Base-by-base conservation (phyloP, 257 asterid species). In the Penstemon newberryi region DNA sequence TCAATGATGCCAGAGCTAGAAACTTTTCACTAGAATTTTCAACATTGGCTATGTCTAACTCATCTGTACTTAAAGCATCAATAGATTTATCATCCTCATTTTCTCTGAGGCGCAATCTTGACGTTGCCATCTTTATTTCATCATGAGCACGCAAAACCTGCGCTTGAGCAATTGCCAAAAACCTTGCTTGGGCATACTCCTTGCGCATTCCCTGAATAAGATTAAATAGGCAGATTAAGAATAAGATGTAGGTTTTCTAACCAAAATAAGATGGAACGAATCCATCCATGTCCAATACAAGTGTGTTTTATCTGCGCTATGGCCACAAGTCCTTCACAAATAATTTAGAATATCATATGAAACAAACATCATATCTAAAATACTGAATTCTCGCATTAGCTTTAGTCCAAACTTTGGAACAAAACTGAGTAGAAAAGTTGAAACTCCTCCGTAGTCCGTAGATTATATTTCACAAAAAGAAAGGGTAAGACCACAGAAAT, bases 81-180 rank as follows among this genome's bases (percentile, higher is more conserved):
- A 94, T 75, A 39, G 96, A 83, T 46, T 79, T 83, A 78, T 94
- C 99, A 63, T 83, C 82, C 67, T 85, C 95, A 51, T 83, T 85
- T 76, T 85, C 96, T 79, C 82, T 83, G 37, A 94, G 76, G 81
- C 95, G 99, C 72, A 90, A 78, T 72, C 99, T 84, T 66, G 96
- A 87, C 72, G 87, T 83, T 73, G 97, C 97, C 97, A 94, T 94
- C 70, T 77, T 83, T 78, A 94, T 71, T 85, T 94, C 99, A 83
- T 94, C 99, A 79, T 91, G 88, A 67, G 99, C 97, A 65, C 92
- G 92, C 69, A 94, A 80, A 73, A 91, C 92, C 64, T 94, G 99
- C 6, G 97, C 96, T 81, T 94, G 97, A 71, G 92, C 86, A 66
- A 69, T 79, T 50, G 96, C 88, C 81, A 94, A 79, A 67, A 84